phyloP scores from a whole-genome alignment of 768 basidiomycete species.

The Paxillus ammoniavirescens region DNA sequence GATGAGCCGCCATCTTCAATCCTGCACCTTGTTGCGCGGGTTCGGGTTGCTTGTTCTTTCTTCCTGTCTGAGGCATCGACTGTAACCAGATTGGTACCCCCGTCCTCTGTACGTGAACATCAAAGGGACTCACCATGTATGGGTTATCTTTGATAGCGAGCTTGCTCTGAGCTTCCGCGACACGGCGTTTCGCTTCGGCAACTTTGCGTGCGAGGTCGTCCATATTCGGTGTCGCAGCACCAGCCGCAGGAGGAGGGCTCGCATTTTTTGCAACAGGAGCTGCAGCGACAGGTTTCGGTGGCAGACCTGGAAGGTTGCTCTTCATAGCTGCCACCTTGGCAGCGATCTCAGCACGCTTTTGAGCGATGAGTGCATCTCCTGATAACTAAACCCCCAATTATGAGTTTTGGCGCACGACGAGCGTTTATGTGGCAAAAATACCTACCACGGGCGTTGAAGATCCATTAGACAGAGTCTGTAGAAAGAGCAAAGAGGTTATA shows the following conservation, averaged over 20 bases:
- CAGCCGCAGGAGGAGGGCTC: conserved; percentile 41
- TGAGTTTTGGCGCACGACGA: background rate
- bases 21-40: conserved; percentile 77
- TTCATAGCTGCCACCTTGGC: conserved; percentile 83
- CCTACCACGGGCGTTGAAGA: conserved; percentile 43
- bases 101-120: background rate
- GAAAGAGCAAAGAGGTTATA: conserved; percentile 57
- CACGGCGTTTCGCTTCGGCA: conserved; percentile 82
- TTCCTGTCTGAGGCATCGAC: conserved; percentile 54
- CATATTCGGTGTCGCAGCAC: conserved; percentile 40
- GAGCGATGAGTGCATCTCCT: conserved; percentile 69
- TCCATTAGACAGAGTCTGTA: conserved; percentile 54
- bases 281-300: conserved; percentile 26
- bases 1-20: conserved; percentile 89
- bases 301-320: conserved; percentile 33
- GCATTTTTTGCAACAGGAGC: conserved; percentile 18
- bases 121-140: conserved; percentile 65
- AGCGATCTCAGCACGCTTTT: conserved; percentile 80
- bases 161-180: conserved; percentile 79
- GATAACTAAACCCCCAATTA: conserved; percentile 36
- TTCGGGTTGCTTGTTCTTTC: conserved; percentile 56
- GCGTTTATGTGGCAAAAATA: conserved; percentile 4
- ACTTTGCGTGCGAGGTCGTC: conserved; percentile 72
- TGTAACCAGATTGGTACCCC: conserved; percentile 19
- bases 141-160: conserved; percentile 79